Evolutionary conservation across 106 monocot species (phyloP).

Genomic region (Agapanthus africanus): DNA sequence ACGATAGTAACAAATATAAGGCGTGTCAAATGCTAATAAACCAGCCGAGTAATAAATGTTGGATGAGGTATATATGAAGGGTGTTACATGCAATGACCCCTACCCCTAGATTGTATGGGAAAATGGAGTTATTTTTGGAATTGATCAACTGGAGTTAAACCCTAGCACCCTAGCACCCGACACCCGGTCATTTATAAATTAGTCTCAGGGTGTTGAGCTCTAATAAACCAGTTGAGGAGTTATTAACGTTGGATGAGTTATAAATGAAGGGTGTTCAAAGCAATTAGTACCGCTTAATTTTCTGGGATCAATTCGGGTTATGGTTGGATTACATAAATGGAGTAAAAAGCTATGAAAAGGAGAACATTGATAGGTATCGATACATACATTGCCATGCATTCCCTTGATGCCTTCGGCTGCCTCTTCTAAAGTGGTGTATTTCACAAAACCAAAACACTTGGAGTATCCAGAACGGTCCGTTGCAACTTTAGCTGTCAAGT

Average conservation of each 20-base stretch:
- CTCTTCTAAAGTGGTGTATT: conserved; percentile 45
- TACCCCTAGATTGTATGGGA: no score
- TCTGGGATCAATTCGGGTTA: no score
- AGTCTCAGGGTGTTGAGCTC: neutral
- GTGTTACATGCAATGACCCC: no score
- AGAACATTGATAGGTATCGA: neutral
- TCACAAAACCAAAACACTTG: conserved; percentile 73
- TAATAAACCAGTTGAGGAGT: neutral
- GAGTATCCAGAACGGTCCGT: conserved; percentile 70
- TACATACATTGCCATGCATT: conserved; percentile 68
- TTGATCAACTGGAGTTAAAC: no score
- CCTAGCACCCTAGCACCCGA: no score
- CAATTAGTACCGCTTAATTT: neutral
- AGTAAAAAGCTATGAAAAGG: neutral
- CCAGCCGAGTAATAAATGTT: no score
- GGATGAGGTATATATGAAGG: no score
- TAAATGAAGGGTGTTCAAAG: neutral
- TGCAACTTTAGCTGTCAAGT: conserved; percentile 57
- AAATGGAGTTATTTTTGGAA: no score
- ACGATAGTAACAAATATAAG: no score
- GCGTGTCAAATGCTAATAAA: no score
- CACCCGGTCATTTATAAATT: no score
- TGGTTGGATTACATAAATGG: neutral
- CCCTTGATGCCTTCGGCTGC: conserved; percentile 60
- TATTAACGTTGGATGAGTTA: neutral